These are phyloP conservation scores for Diophrys sp. DNA, from an alignment of 73 alveolate genomes.

Conservation along the genomic window DNA sequence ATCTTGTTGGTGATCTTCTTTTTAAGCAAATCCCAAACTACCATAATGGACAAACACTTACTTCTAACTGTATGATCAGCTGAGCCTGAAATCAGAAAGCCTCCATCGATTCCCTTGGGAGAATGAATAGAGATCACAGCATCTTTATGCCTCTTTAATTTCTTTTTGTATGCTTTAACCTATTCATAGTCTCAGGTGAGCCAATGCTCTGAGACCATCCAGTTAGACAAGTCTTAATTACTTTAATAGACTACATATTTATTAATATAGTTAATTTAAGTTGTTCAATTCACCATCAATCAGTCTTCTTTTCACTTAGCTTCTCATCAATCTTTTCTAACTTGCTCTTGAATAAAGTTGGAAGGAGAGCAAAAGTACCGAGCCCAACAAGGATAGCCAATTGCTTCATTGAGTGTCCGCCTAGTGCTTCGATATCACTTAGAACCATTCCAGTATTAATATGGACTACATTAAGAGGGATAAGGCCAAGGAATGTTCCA, in stretches of 20 bases:
- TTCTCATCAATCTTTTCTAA: constrained; percentile 15
- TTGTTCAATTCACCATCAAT: too few species aligned
- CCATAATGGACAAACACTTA: neutral
- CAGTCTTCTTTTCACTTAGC: neutral
- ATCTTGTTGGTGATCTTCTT: constrained; percentile 32
- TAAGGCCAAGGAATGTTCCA: constrained; percentile 79
- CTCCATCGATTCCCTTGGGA: constrained; percentile 65
- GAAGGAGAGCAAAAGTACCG: constrained; percentile 55
- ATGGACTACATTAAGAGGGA: constrained; percentile 81
- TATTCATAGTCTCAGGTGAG: too few species aligned
- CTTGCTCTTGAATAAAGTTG: constrained; percentile 52
- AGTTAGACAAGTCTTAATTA: neutral
- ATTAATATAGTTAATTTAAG: too few species aligned
- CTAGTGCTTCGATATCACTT: constrained; percentile 56
- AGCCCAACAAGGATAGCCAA: constrained; percentile 36
- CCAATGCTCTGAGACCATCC: too few species aligned
- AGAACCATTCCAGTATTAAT: constrained; percentile 72
- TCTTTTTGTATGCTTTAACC: constrained; percentile 64
- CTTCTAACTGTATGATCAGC: constrained; percentile 70
- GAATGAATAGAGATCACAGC: constrained; percentile 52
- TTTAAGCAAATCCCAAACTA: constrained; percentile 47
- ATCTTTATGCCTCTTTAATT: constrained; percentile 71
- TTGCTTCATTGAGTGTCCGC: constrained; percentile 42
- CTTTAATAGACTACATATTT: neutral
- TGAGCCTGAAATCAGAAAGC: constrained; percentile 61